A percentile compares a stretch with the other conserved stretches of the same genome.
Evolutionary conservation across 805 yeast genomes (phyloP).

Genomic region (Lipomyces orientalis): DNA sequence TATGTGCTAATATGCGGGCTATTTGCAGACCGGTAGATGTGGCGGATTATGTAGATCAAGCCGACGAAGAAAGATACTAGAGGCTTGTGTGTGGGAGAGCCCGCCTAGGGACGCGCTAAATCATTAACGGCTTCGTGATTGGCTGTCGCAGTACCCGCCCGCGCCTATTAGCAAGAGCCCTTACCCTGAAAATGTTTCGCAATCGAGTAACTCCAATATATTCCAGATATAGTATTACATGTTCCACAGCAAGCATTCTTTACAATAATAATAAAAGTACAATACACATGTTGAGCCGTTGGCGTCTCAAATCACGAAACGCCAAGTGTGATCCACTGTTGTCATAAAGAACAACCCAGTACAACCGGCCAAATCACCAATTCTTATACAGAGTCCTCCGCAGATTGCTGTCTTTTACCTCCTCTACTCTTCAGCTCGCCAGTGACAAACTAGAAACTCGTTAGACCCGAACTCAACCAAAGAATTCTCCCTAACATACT

Average conservation of each 20-base stretch:
- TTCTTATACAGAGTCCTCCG: constrained; percentile 4
- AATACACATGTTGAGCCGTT: not conserved
- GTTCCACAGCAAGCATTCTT: not conserved
- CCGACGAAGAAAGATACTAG: not conserved
- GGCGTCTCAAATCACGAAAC: not conserved
- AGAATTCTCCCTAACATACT: not conserved
- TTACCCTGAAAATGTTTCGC: too few species aligned
- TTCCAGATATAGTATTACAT: not conserved
- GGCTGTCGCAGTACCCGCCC: not conserved
- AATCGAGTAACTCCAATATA: not conserved
- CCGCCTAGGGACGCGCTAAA: not conserved
- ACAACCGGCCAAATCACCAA: not conserved
- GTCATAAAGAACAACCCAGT: not conserved
- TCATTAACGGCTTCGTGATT: not conserved
- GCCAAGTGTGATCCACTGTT: not conserved
- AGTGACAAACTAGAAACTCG: constrained; percentile 65
- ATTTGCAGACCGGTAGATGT: not conserved
- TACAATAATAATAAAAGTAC: not conserved
- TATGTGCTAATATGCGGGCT: not conserved
- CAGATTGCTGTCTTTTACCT: constrained; percentile 11
- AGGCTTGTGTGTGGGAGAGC: not conserved
- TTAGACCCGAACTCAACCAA: not conserved
- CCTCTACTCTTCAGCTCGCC: constrained; percentile 59
- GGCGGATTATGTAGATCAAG: not conserved
- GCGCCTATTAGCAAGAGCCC: too few species aligned